Evolutionary conservation across 1,284 basidiomycete genomes (phyloP), one percentile per base, ranked within the genome.

Genomic region (Paramarasmius palmivorus): DNA sequence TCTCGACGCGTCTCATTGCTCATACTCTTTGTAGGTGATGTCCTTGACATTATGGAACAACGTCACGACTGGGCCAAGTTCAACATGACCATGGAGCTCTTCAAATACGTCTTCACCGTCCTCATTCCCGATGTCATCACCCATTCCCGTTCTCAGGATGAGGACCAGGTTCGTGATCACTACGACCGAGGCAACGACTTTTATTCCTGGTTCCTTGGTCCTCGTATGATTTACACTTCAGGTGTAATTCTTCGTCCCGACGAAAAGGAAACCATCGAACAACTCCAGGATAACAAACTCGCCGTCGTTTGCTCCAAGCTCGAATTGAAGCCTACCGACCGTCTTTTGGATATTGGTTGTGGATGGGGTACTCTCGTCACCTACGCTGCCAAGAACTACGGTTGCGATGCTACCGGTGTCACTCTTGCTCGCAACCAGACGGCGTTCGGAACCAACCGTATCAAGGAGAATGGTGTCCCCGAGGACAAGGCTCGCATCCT

Each of bases 281-380:
- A 96, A 66, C 84, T 99, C 36, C 97, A 99, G 78, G 96, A 99
- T 74, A 99, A 99, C 83, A 99, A 99, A 74, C 86, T 99, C 9
- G 49, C 52, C 15, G 35, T 57, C 17, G 48, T 57, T 20, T 57
- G 55, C 44, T 53, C 52, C 44, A 57, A 57, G 32, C 48, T 53
- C 59, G 82, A 90, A 68, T 82, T 99, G 53, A 78, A 97, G 67
- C 84, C 92, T 22, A 80, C 79, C 0, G 93, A 95, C 72, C 81
- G 85, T 59, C 78, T 98, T 34, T 86, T 99, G 54, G 93, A 95
- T 64, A 92, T 98, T 60, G 96, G 96, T 34, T 99, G 97, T 68
- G 97, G 97, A 48, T 99, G 96, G 97, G 97, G 96, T 29, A 98
- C 97, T 1, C 86, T 99, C 53, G 83, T 86, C 47, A 88, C 96